Base-by-base conservation (phyloP, 768 basidiomycete genomes). In the Serendipita sp. region DNA sequence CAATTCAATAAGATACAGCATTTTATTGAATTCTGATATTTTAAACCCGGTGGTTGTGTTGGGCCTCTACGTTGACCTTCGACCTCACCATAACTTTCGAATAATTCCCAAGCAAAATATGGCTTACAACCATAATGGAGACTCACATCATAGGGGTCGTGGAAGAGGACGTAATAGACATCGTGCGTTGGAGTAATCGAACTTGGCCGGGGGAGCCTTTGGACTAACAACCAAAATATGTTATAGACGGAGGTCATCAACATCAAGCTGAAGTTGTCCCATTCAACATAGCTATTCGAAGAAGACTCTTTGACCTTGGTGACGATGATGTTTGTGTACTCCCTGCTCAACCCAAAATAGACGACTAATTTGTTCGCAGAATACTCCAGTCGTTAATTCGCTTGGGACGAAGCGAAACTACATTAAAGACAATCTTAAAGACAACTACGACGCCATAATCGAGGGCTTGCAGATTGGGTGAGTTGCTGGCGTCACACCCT, bases 381-480 rank as follows among this genome's bases (percentile, higher is more conserved):
- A 58, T n/a, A 24, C 28, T n/a, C 9, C 30, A 9, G 26, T 20
- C 11, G 26, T 9, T 13, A n/a, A 9, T 34, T 58, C 53, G 20
- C 53, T 58, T 13, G 53, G 30, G 20, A 58, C 17, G 13, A 58
- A 58, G n/a, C 3, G 24, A n/a, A 34, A 28, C 17, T 58, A 58
- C 31, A 58, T 58, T 31, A 22, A 20, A 33, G 31, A 33, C 30
- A n/a, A 28, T 9, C 22, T 58, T 26, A 58, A 24, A 58, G 53
- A 58, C 9, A 34, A 58, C 33, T 58, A 63, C n/a, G 43, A 58
- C 14, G 76, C 76, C 16, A 72, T 90, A 34, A 81, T 88, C 0
- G 89, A 90, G 67, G 84, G 84, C 7, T 79, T 91, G 71, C 83
- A 87, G 48, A 75, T 84, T 71, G 85, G 80, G 90, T 87, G 66